Base-by-base conservation (phyloP, 306 rosid species). In the Senna tora region DNA sequence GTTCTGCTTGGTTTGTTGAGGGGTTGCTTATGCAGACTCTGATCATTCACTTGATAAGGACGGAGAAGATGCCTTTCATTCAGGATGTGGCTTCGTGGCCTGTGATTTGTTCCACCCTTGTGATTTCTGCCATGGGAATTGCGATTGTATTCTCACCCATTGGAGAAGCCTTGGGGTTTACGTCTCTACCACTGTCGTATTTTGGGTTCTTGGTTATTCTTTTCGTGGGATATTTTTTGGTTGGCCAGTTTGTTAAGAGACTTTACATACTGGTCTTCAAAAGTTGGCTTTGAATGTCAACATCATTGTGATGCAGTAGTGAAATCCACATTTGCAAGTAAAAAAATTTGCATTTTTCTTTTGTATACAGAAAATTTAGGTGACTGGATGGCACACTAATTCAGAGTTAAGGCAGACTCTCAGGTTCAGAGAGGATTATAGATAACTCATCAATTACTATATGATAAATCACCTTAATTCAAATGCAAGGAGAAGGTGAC, bases 21-120 rank as follows among this genome's bases (percentile, higher is more conserved):
- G 97, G 96, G 15, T 87, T 91, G 60, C 84, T 91, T 15, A 84
- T 91, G 89, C 97, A 91, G 79, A 87, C 96, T 49, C 73, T 91
- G 14, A 91, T 91, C 38, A 69, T 87, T 72, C 96, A 91, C 80
- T 79, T 88, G 83, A 77, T 91, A 47, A 80, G 96, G 58, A 88
- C 96, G 0, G 91, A 91, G 83, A 62, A 62, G 39, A 62, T 62
- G 11, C 67, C 67, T 2, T 62, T 62, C 19, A 11, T 62, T 5
- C 67, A 62, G 17, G 67, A 62, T n/a, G 7, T 39, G 49, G 92
- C 96, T 12, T 85, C 97, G 28, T 88, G 92, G 97, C 97, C 97
- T n/a, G 85, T 91, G 65, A 81, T 88, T 57, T 87, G 83, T 69
- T 88, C 97, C 2, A 87, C 96, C 0, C 70, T 88, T 52, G n/a